Conservation (phyloP, 2,329 filamentous ascomycete species). For the Venturia pyrina region DNA sequence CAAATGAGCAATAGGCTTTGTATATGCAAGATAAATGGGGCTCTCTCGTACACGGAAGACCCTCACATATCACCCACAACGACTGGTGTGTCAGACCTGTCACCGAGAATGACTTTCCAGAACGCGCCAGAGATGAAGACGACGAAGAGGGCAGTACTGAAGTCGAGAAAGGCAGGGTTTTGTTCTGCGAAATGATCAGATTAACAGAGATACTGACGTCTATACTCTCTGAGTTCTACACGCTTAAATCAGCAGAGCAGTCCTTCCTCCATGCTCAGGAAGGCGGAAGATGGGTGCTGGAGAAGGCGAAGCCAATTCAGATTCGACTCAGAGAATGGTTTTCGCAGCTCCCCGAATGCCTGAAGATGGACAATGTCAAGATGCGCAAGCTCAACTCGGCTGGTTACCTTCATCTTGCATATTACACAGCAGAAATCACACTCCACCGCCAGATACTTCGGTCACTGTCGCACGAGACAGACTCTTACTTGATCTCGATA, state of each 20-base stretch:
- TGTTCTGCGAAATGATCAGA: slow-evolving; percentile 43
- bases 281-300: slow-evolving; percentile 40
- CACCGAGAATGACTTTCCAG: slow-evolving; percentile 35
- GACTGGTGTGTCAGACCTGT: slow-evolving; percentile 47
- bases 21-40: slow-evolving; percentile 59
- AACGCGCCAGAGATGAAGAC: slow-evolving; percentile 23
- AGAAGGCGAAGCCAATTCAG: slow-evolving; percentile 44
- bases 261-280: slow-evolving; percentile 31
- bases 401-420: slow-evolving; percentile 35
- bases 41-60: slow-evolving; percentile 46
- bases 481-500: slow-evolving; percentile 24
- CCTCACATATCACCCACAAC: slow-evolving; percentile 42
- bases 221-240: slow-evolving; percentile 43
- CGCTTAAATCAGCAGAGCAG: slow-evolving; percentile 36
- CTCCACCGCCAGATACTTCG: slow-evolving; percentile 33
- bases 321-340: slow-evolving; percentile 45
- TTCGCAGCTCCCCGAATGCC: slow-evolving; percentile 33
- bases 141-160: slow-evolving; percentile 25
- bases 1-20: slow-evolving; percentile 24
- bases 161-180: slow-evolving; percentile 25
- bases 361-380: slow-evolving; percentile 38
- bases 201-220: slow-evolving; percentile 42
- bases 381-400: slow-evolving; percentile 23
- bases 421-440: slow-evolving; percentile 37
- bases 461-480: slow-evolving; percentile 21